Evolutionary conservation across 306 rosid genomes (phyloP), one percentile per base, ranked within the genome.

Genomic region (Dryas alaskensis): DNA sequence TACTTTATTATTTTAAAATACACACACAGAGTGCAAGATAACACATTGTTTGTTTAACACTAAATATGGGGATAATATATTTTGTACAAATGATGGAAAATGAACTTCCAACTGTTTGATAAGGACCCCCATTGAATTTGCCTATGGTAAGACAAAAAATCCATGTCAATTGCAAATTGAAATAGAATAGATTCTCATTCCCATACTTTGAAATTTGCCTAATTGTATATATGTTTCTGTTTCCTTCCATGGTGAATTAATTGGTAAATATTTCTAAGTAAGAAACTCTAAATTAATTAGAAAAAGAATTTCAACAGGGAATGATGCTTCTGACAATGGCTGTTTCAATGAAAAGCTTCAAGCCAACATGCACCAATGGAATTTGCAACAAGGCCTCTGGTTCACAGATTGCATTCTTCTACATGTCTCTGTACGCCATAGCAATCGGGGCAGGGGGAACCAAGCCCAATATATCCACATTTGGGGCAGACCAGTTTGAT

Each of bases 401-500:
- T 11, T 69, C 79, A 22, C 86, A 86, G 47, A 65, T 76, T 51
- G 67, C 85, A 22, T 67, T 91, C 44, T 86, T 89, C 87, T 86
- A 88, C 47, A 1, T 83, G 44, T 70, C 92, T 17, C 86, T 91
- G 45, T 89, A 89, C 88, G 86, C 75, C 11, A 81, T 91, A 19
- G 97, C 95, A 10, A 61, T 87, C 0, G 97, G 92, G 0, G 78
- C 91, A 8, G 97, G 97, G 2, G 88, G 89, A 8, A 79, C 86
- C 13, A 91, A 91, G 54, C 97, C 92, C 19, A 89, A 89, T 42
- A 86, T 89, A 60, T 87, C 97, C 2, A 91, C 92, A 10, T 85
- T 89, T 48, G 97, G 97, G 0, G 97, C 95, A 5, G 97, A 91
- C 81, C 97, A 91, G 64, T 91, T 89, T 48, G 97, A 91, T 42